Evolutionary conservation across 2,329 filamentous ascomycete genomes (phyloP), one percentile per base, ranked within the genome.

Genomic region (Aureobasidium sp.): DNA sequence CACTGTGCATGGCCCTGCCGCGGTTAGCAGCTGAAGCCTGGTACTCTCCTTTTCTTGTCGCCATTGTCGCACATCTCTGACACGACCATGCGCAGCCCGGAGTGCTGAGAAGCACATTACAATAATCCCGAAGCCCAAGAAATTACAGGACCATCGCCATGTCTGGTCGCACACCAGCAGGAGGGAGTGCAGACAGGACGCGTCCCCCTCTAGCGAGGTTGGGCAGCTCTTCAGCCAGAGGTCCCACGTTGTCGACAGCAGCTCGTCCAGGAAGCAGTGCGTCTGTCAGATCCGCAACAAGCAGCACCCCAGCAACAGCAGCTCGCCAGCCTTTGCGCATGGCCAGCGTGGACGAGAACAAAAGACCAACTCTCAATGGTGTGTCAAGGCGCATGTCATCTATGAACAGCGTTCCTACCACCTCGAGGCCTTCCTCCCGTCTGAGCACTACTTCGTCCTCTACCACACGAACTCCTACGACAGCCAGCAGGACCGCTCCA

Each of bases 321-420:
- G 34, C 45, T 25, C 34, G 57, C 27, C 44, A 49, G 27, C 57
- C 57, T 11, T 37, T 50, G 44, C 57, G 57, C 25, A n/a, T 59
- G 45, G 44, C 57, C 36, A 59, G 36, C 3, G 36, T 50, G 11
- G 57, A 59, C 5, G 57, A 59, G 45, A 41, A 41, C 34, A 59
- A 59, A 45, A 39, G 57, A 59, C 57, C 57, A 27, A 49, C 57
- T 6, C 57, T 59, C 36, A 59, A 59, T 50, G 57, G 57, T 36
- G 57, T 50, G n/a, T 59, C 57, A n/a, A 47, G 57, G 36, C 57
- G 57, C 44, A 59, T 59, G 57, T 59, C 57, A 16, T 59, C 57
- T 9, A 59, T 59, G 57, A 59, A 50, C 25, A 36, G 25, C 16
- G 57, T 50, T 16, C 34, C 57, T 10, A 41, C 34, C 13, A 48